Conservation (phyloP, 139 green algal species). For the Chlamydomonas urium region DNA sequence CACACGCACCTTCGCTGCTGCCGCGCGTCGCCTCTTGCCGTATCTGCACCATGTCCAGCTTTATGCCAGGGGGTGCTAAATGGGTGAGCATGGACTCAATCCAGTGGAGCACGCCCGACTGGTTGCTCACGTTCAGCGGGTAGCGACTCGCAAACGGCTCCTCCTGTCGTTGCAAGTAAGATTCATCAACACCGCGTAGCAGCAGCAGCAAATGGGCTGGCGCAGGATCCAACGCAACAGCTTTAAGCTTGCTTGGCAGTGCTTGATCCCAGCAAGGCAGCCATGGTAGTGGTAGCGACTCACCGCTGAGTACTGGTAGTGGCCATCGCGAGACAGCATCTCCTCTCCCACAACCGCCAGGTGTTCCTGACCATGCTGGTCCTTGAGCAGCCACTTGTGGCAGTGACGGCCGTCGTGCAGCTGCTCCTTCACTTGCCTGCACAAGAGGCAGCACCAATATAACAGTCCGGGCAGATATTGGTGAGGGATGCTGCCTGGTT, state of each 20-base stretch:
- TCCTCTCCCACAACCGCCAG: constrained; percentile 64
- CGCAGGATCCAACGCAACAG: too few relatives aligned
- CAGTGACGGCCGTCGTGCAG: constrained; percentile 30
- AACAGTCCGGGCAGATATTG: too few relatives aligned
- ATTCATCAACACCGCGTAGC: too few relatives aligned
- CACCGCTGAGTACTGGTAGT: constrained; percentile 65
- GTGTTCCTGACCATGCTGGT: constrained; percentile 46
- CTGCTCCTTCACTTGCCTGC: constrained; percentile 23
- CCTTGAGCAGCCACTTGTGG: constrained; percentile 55
- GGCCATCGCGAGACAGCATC: constrained; percentile 59
- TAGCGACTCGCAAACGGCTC: constrained; percentile 32
- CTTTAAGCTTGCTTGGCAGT: too few relatives aligned
- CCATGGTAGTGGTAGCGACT: constrained; percentile 2
- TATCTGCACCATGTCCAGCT: too few relatives aligned
- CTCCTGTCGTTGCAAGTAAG: too few relatives aligned
- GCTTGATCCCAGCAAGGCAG: too few relatives aligned
- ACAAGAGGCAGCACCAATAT: too few relatives aligned
- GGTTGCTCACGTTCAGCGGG: constrained; percentile 41
- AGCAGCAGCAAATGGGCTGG: too few relatives aligned
- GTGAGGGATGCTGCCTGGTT: too few relatives aligned
- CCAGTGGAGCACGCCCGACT: constrained; percentile 38
- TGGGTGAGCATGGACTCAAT: constrained; percentile 48
- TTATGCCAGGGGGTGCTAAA: constrained; percentile 5
- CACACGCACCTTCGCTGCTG: too few relatives aligned
- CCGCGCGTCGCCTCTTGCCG: too few relatives aligned